Percentiles rank a stretch among this genome's conserved stretches.
Evolutionary conservation across 352 stramenopile species (phyloP).

Genomic region (Pythium guiyangense): DNA sequence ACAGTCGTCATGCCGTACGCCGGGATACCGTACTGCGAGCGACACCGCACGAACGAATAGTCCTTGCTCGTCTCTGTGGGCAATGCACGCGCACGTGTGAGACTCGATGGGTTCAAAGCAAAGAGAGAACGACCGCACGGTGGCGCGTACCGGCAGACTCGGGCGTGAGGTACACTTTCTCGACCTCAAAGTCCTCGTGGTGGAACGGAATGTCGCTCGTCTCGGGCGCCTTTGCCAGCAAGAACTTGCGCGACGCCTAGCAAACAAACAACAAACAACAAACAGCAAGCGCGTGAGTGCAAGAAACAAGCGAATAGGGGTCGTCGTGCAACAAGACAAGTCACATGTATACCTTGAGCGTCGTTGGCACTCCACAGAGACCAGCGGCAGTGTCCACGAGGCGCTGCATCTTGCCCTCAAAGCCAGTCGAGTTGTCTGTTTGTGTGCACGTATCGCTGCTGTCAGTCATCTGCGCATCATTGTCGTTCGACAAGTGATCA

Average conservation of each 20-base stretch:
- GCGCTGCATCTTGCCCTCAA: slow-evolving; percentile 87
- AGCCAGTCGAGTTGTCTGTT: slow-evolving; percentile 76
- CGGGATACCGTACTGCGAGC: slow-evolving; percentile 79
- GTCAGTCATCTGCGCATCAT: too few relatives aligned
- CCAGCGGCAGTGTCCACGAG: slow-evolving; percentile 71
- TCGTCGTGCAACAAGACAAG: too few relatives aligned
- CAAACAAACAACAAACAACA: neutral
- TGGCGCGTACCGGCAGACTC: slow-evolving; percentile 47
- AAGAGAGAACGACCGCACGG: too few relatives aligned
- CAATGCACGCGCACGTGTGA: neutral
- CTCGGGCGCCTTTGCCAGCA: slow-evolving; percentile 41
- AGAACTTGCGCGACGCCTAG: slow-evolving; percentile 65
- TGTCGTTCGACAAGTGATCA: too few relatives aligned
- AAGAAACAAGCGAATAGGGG: too few relatives aligned
- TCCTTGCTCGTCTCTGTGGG: slow-evolving; percentile 68
- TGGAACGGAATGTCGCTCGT: slow-evolving; percentile 61
- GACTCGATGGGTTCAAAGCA: too few relatives aligned
- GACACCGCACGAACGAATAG: slow-evolving; percentile 83
- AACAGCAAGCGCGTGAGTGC: too few relatives aligned
- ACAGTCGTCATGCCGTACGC: slow-evolving; percentile 87
- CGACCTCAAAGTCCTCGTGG: slow-evolving; percentile 83
- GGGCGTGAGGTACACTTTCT: slow-evolving; percentile 82
- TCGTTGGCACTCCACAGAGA: slow-evolving; percentile 72
- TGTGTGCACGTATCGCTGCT: too few relatives aligned
- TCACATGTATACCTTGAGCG: slow-evolving; percentile 34